Conservation (phyloP, 1,284 basidiomycete genomes). For the Inonotus hispidus region DNA sequence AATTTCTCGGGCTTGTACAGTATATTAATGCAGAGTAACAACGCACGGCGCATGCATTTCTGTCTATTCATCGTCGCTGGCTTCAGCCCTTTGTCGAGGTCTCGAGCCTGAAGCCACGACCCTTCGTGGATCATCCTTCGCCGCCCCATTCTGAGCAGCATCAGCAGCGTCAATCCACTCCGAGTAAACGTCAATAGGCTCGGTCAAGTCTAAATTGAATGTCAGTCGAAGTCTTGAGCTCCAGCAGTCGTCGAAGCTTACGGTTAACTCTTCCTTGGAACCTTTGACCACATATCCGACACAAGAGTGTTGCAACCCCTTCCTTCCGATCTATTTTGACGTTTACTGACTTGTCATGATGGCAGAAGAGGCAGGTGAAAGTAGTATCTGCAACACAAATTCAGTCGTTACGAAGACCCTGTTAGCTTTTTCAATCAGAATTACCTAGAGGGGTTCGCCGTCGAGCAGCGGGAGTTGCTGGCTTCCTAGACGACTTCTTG, state of each 20-base stretch:
- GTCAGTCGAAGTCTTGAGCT: conserved; percentile 16
- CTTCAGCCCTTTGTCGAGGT: conserved; percentile 21
- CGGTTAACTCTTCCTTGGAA: conserved; percentile 83
- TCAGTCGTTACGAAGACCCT: conserved; percentile 4
- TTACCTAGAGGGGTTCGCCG: conserved; percentile 67
- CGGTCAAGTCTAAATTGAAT: conserved; percentile 60
- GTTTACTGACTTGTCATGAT: conserved; percentile 85
- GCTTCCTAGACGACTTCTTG: conserved; percentile 80
- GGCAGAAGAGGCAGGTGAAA: conserved; percentile 86
- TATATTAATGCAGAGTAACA: neutral
- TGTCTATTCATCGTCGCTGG: conserved; percentile 23
- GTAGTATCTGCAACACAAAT: conserved; percentile 51
- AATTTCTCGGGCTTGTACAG: neutral
- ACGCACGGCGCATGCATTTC: neutral
- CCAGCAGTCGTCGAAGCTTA: conserved; percentile 36
- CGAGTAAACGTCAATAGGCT: conserved; percentile 86
- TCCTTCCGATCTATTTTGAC: conserved; percentile 84
- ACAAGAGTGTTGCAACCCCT: conserved; percentile 69
- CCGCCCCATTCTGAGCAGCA: conserved; percentile 54
- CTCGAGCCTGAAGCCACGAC: neutral
- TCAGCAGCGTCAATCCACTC: conserved; percentile 92
- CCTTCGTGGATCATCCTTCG: conserved; percentile 6
- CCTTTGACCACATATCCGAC: conserved; percentile 75
- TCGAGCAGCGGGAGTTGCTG: conserved; percentile 47
- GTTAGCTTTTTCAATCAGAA: conserved; percentile 19